These are phyloP conservation scores for Takashimella koratensis DNA, from an alignment of 1,284 basidiomycete species.

Conservation along the genomic window DNA sequence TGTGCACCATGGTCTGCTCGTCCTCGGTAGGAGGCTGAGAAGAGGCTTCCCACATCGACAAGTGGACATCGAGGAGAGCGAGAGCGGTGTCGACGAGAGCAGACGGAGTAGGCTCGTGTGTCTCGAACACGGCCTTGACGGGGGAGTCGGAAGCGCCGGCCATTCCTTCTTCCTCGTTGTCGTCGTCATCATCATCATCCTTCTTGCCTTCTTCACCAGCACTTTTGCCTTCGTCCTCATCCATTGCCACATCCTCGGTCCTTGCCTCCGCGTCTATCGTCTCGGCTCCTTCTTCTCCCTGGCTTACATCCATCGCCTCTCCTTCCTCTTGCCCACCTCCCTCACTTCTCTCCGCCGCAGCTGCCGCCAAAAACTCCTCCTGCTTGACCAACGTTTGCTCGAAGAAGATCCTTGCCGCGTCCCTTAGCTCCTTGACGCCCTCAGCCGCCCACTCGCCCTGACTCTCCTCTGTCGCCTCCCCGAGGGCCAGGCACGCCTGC, in stretches of 20 bases:
- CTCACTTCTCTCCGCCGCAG: background rate
- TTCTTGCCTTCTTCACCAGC: constrained; percentile 44
- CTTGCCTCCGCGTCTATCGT: constrained; percentile 72
- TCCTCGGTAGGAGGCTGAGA: constrained; percentile 27
- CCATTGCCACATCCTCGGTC: constrained; percentile 10
- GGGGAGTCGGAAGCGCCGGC: background rate
- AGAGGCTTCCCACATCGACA: constrained; percentile 38
- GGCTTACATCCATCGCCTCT: constrained; percentile 1
- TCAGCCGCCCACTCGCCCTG: constrained; percentile 9
- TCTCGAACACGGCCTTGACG: constrained; percentile 23
- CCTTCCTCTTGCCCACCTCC: constrained; percentile 4
- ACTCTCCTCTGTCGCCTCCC: constrained; percentile 45
- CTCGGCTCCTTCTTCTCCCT: constrained; percentile 51
- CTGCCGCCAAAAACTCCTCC: constrained; percentile 25
- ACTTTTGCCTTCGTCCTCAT: constrained; percentile 52
- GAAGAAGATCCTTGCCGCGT: constrained; percentile 31
- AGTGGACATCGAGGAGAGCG: constrained; percentile 30
- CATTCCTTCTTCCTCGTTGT: constrained; percentile 55
- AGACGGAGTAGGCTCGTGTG: constrained; percentile 39
- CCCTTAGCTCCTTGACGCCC: constrained; percentile 22
- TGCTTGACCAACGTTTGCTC: constrained; percentile 36
- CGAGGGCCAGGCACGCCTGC: constrained; percentile 32
- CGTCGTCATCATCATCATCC: constrained; percentile 11
- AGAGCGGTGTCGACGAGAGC: constrained; percentile 40
- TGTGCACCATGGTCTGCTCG: constrained; percentile 30